These are phyloP conservation scores for Penicillium arizonense DNA, from an alignment of 495 filamentous ascomycete species.

Conservation along the genomic window DNA sequence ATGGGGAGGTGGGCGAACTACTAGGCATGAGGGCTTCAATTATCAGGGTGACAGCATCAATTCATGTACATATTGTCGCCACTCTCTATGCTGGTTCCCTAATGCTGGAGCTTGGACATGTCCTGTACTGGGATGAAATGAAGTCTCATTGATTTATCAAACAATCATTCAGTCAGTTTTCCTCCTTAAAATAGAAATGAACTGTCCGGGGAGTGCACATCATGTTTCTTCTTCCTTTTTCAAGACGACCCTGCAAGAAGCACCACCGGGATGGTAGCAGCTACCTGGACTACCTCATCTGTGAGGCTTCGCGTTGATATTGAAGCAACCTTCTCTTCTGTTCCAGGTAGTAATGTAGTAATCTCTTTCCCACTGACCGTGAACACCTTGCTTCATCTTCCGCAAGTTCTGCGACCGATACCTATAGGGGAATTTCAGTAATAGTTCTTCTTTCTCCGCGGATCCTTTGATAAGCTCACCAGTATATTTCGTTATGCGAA, in stretches of 20 bases:
- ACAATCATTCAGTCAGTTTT: slow-evolving; percentile 1
- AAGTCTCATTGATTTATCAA: slow-evolving; percentile 3
- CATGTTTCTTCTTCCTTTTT: not conserved
- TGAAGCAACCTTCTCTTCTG: slow-evolving; percentile 3
- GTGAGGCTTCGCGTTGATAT: slow-evolving; percentile 6
- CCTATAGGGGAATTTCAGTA: slow-evolving; percentile 1
- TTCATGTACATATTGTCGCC: slow-evolving; percentile 1
- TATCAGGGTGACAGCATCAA: not conserved
- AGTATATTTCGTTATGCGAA: not conserved
- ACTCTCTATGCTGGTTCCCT: slow-evolving; percentile 1
- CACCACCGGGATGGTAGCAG: not conserved
- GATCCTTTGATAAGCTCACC: slow-evolving; percentile 2
- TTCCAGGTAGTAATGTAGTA: slow-evolving; percentile 6
- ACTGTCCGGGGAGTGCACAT: not conserved
- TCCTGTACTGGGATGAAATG: not conserved
- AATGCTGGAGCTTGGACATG: not conserved
- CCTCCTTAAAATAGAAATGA: not conserved
- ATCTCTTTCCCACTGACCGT: slow-evolving; percentile 5
- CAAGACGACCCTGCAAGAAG: not conserved
- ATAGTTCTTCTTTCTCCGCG: not conserved
- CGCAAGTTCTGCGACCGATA: slow-evolving; percentile 2
- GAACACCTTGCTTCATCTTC: slow-evolving; percentile 1
- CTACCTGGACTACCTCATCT: not conserved
- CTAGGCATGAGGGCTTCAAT: not conserved
- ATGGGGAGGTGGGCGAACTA: not conserved